Evolutionary conservation across 768 basidiomycete species (phyloP).

Genomic region (Panellus pusillus): DNA sequence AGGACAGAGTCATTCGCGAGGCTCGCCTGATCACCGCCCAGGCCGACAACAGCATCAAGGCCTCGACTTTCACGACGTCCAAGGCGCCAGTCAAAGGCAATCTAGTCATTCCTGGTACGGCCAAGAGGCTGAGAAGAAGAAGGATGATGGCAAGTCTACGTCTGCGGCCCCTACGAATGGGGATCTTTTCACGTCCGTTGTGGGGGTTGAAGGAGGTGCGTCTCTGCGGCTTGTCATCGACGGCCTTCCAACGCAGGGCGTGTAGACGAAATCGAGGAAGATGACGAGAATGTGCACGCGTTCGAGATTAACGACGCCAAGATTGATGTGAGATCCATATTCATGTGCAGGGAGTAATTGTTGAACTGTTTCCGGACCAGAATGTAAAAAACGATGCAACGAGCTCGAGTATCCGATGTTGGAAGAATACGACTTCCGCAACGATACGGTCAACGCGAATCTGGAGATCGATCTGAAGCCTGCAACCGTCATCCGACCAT

Average conservation of each 20-base stretch:
- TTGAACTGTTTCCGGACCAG: too few relatives aligned
- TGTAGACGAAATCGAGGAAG: too few relatives aligned
- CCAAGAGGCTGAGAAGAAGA: too few relatives aligned
- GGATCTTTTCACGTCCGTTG: conserved; percentile 90
- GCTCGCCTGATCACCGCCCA: too few relatives aligned
- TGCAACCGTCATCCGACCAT: conserved; percentile 94
- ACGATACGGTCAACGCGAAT: conserved; percentile 94
- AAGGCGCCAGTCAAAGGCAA: too few relatives aligned
- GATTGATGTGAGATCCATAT: too few relatives aligned
- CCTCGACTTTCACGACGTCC: too few relatives aligned
- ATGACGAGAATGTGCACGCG: conserved; percentile 90
- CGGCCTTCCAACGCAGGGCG: too few relatives aligned
- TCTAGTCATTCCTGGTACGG: too few relatives aligned
- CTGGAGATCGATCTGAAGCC: conserved; percentile 98
- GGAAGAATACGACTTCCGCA: conserved; percentile 98
- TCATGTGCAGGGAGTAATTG: too few relatives aligned
- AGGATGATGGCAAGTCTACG: conserved; percentile 37
- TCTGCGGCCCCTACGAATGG: conserved; percentile 50
- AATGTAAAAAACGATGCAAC: conserved; percentile 96
- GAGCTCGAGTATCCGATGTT: conserved; percentile 97
- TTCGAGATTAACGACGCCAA: conserved; percentile 94
- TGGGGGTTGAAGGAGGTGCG: conserved; percentile 80
- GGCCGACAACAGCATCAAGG: too few relatives aligned
- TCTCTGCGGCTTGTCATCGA: conserved; percentile 43
- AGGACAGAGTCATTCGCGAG: too few relatives aligned